These are phyloP conservation scores for Chrysochromulina tobinii DNA, from an alignment of 78 protist genomes.

Conservation along the genomic window DNA sequence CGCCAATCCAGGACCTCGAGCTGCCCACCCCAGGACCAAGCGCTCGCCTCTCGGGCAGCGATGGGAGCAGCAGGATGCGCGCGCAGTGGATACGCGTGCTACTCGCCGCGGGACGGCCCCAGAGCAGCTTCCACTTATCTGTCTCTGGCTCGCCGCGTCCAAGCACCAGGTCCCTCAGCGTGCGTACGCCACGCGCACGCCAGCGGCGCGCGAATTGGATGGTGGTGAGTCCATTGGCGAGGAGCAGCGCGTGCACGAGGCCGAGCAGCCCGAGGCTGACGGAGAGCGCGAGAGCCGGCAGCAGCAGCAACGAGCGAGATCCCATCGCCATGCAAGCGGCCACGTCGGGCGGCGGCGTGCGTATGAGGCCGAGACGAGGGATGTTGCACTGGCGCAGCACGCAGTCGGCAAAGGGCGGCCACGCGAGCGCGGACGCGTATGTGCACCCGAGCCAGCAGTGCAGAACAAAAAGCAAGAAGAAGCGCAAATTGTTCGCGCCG, in stretches of 20 bases:
- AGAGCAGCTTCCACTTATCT: too few relatives aligned
- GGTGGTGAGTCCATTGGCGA: background rate
- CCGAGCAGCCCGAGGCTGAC: background rate
- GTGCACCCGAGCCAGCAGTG: background rate
- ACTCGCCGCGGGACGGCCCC: too few relatives aligned
- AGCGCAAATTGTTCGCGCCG: background rate
- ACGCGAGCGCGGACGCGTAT: background rate
- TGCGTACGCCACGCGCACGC: too few relatives aligned
- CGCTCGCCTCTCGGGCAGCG: too few relatives aligned
- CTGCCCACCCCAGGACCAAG: too few relatives aligned
- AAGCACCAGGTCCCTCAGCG: too few relatives aligned
- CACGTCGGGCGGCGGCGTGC: background rate
- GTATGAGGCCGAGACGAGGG: background rate
- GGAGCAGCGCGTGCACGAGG: background rate
- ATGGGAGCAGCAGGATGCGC: too few relatives aligned
- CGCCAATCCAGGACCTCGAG: too few relatives aligned
- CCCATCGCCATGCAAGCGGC: background rate
- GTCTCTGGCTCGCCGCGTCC: too few relatives aligned
- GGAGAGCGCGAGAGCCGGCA: background rate
- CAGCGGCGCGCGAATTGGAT: too few relatives aligned
- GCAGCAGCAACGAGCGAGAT: background rate
- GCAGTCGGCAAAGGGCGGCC: background rate
- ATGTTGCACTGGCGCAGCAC: background rate
- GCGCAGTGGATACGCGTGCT: too few relatives aligned
- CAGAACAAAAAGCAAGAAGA: background rate